Percentiles rank a stretch among this genome's conserved stretches.
Evolutionary conservation across 352 stramenopile species (phyloP).

Genomic region (Pythium phragmitis): DNA sequence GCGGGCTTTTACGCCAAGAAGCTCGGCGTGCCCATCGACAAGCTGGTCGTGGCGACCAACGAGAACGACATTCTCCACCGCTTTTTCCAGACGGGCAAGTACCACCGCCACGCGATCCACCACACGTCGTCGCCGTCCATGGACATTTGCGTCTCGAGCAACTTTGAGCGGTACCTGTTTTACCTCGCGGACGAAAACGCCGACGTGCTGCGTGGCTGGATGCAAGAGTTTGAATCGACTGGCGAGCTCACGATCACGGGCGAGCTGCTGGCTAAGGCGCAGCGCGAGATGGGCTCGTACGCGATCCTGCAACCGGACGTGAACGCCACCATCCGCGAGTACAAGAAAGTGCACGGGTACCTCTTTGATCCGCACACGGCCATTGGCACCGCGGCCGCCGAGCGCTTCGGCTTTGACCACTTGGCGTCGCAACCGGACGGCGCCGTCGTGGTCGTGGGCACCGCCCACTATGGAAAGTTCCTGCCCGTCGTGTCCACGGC

Average conservation of each 20-base stretch:
- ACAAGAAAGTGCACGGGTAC: conserved; percentile 92
- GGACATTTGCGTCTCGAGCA: conserved; percentile 99
- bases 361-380: conserved; percentile 97
- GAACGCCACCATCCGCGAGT: conserved; percentile 90
- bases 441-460: conserved; percentile 94
- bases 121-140: conserved; percentile 97
- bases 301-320: conserved; percentile 86
- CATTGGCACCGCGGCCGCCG: conserved; percentile 92
- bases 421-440: conserved; percentile 57
- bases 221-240: conserved; percentile 94
- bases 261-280: conserved; percentile 87
- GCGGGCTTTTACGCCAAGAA: conserved; percentile 97
- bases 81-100: conserved; percentile 97
- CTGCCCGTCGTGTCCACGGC: conserved; percentile 90
- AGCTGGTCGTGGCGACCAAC: conserved; percentile 98
- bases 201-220: conserved; percentile 89
- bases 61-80: conserved; percentile 99
- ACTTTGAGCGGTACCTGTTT: conserved; percentile 99
- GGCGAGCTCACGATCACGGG: conserved; percentile 92
- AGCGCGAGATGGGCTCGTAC: conserved; percentile 94
- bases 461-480: conserved; percentile 98
- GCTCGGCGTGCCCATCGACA: conserved; percentile 92
- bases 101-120: conserved; percentile 91
- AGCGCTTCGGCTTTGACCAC: conserved; percentile 66
- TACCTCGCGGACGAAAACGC: conserved; percentile 94